These are phyloP conservation scores for Candida khao-thaluensis DNA, from an alignment of 805 yeast genomes.

Conservation along the genomic window DNA sequence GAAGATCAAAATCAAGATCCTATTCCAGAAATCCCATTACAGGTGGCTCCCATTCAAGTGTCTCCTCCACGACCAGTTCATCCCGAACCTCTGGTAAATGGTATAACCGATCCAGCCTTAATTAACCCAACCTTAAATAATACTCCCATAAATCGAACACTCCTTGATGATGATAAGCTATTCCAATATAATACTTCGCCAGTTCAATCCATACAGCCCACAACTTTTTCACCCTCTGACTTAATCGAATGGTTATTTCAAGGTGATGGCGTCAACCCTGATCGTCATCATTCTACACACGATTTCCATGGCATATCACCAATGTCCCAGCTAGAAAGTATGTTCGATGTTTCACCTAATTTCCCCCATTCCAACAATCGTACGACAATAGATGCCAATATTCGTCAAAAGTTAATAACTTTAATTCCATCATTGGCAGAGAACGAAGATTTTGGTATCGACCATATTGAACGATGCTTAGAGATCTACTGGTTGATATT, in stretches of 20 bases:
- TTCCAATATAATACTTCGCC: slow-evolving; percentile 3
- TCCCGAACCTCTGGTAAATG: too few relatives aligned
- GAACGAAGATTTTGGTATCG: slow-evolving; percentile 18
- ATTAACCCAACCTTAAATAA: too few relatives aligned
- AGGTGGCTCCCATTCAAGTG: too few relatives aligned
- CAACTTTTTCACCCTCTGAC: slow-evolving; percentile 26
- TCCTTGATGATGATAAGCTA: neutral
- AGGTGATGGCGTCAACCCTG: slow-evolving; percentile 16
- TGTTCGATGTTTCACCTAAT: slow-evolving; percentile 21
- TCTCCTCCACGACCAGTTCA: too few relatives aligned
- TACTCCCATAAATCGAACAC: too few relatives aligned
- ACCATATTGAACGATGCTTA: slow-evolving; percentile 20
- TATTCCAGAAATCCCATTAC: slow-evolving; percentile 1
- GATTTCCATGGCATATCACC: slow-evolving; percentile 20
- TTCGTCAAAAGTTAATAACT: slow-evolving; percentile 13
- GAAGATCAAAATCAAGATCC: slow-evolving; percentile 2
- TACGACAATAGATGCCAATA: slow-evolving; percentile 15
- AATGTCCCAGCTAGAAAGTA: slow-evolving; percentile 17
- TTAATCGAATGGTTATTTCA: slow-evolving; percentile 32
- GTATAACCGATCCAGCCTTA: too few relatives aligned
- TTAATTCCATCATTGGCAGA: slow-evolving; percentile 18
- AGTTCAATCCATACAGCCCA: slow-evolving; percentile 1
- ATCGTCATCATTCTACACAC: slow-evolving; percentile 5
- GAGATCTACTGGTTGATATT: slow-evolving; percentile 53
- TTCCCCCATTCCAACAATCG: slow-evolving; percentile 20